Evolutionary conservation across 73 alveolate genomes (phyloP).

Genomic region (Urostyla sp.): DNA sequence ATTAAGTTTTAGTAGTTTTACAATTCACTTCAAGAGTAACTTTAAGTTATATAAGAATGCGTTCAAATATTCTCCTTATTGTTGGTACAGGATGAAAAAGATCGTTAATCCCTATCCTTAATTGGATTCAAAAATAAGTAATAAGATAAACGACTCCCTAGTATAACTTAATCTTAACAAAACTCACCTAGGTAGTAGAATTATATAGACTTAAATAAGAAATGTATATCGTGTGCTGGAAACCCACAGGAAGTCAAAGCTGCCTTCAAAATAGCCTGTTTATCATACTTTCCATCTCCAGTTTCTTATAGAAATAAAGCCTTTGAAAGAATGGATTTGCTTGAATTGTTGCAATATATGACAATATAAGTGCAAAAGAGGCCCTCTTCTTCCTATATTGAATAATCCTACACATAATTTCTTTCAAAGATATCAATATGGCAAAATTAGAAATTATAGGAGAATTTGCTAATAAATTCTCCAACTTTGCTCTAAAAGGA

Average conservation of each 20-base stretch:
- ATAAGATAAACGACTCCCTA: not conserved
- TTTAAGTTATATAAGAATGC: slow-evolving; percentile 24
- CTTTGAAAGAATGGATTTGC: slow-evolving; percentile 1
- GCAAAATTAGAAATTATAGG: not conserved
- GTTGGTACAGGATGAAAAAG: slow-evolving; percentile 47
- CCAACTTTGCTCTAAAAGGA: not conserved
- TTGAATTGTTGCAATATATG: not conserved
- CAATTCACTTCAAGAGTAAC: slow-evolving; percentile 13
- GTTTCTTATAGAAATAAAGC: slow-evolving; percentile 62
- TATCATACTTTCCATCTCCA: slow-evolving; percentile 68
- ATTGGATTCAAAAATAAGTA: slow-evolving; percentile 37
- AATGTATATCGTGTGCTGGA: slow-evolving; percentile 71
- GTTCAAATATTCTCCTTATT: not conserved
- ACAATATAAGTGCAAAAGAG: not conserved
- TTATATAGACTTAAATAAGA: slow-evolving; percentile 55
- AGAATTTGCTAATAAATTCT: not conserved
- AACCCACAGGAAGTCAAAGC: slow-evolving; percentile 55
- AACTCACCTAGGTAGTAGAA: slow-evolving; percentile 30
- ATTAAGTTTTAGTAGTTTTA: not conserved
- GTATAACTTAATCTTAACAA: not conserved
- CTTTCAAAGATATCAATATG: not conserved
- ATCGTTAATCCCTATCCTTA: slow-evolving; percentile 24
- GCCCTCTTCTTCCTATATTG: not conserved
- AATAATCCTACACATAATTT: slow-evolving; percentile 13
- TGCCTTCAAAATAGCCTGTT: slow-evolving; percentile 77